Evolutionary conservation across 1,284 basidiomycete genomes (phyloP).

Genomic region (Gomphus sp.): DNA sequence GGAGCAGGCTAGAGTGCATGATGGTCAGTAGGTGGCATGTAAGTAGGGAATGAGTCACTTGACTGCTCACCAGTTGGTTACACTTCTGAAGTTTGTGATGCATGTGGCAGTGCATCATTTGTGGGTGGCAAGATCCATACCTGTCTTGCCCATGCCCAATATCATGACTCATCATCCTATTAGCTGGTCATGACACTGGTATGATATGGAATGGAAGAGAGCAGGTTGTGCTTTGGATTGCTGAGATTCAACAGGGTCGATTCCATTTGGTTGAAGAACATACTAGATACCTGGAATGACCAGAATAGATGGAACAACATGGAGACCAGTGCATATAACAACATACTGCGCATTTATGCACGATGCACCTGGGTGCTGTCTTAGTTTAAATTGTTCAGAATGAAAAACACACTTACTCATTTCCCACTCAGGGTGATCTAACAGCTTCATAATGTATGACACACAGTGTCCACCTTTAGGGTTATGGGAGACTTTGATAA

Average conservation of each 20-base stretch:
- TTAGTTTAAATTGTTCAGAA: background rate
- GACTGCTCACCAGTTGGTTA: too few relatives aligned
- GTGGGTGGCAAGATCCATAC: constrained; percentile 46
- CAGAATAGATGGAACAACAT: constrained; percentile 42
- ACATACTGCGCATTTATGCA: constrained; percentile 28
- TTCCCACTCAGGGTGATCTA: constrained; percentile 20
- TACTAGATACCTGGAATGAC: constrained; percentile 37
- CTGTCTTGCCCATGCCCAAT: constrained; percentile 57
- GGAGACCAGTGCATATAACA: constrained; percentile 40
- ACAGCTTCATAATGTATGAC: constrained; percentile 20
- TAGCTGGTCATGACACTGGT: constrained; percentile 41
- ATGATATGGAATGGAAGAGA: constrained; percentile 42
- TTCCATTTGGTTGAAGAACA: constrained; percentile 15
- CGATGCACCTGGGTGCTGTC: constrained; percentile 15
- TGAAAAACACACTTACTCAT: constrained; percentile 14
- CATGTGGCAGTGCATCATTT: too few relatives aligned
- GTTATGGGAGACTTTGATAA: constrained; percentile 29
- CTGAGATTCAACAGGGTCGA: constrained; percentile 13
- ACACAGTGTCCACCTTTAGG: constrained; percentile 27
- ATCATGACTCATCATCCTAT: constrained; percentile 41
- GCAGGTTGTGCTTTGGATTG: constrained; percentile 15
- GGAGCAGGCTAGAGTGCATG: too few relatives aligned
- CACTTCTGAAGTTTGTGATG: too few relatives aligned
- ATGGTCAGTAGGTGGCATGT: too few relatives aligned
- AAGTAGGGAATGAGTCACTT: too few relatives aligned